Evolutionary conservation across 2,329 filamentous ascomycete species (phyloP).

Genomic region (Furcasterigmium sp.): DNA sequence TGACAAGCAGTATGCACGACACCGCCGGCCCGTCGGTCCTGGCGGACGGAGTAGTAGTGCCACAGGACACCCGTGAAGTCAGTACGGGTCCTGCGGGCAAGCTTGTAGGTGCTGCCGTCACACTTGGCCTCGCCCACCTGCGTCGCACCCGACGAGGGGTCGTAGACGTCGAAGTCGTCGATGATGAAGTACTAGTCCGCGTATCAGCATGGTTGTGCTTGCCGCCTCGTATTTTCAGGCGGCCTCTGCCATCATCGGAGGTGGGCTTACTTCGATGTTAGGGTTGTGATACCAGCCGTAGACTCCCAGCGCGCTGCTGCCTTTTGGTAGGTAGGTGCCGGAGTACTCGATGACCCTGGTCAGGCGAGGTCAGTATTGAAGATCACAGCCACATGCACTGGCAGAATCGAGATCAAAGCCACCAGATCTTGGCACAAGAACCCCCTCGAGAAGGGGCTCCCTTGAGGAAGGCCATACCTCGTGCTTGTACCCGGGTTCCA

Average conservation of each 20-base stretch:
- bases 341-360: constrained; percentile 42
- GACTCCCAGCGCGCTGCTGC: constrained; percentile 38
- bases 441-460: too few relatives aligned
- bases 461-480: too few relatives aligned
- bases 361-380: not conserved
- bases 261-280: constrained; percentile 19
- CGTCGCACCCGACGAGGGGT: constrained; percentile 24
- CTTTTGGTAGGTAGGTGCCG: constrained; percentile 38
- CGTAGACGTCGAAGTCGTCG: constrained; percentile 27
- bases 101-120: constrained; percentile 31
- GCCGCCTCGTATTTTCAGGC: too few relatives aligned
- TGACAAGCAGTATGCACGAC: constrained; percentile 44
- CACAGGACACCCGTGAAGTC: constrained; percentile 45
- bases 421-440: too few relatives aligned
- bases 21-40: constrained; percentile 41
- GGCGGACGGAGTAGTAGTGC: constrained; percentile 48
- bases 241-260: too few relatives aligned
- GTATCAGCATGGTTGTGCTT: not conserved
- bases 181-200: constrained; percentile 17
- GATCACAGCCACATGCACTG: too few relatives aligned
- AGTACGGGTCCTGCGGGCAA: constrained; percentile 27
- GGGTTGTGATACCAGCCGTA: constrained; percentile 32
- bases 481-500: constrained; percentile 48
- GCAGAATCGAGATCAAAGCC: too few relatives aligned
- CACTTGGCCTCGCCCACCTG: constrained; percentile 26